Evolutionary conservation across 2,329 filamentous ascomycete genomes (phyloP).

Genomic region (Fusarium cicatricum): DNA sequence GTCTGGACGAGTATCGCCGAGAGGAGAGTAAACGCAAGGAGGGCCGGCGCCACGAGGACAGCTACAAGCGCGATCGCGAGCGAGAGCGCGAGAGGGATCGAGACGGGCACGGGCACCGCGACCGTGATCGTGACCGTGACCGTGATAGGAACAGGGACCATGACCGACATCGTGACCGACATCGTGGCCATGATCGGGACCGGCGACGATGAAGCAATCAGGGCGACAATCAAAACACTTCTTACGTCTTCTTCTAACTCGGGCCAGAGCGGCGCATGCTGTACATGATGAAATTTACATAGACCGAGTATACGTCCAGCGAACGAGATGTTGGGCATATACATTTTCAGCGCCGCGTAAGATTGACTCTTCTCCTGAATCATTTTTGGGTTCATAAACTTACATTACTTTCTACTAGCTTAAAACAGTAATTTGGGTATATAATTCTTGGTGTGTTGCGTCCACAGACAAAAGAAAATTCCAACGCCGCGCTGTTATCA

Average conservation of each 20-base stretch:
- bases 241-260: neutral
- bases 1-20: constrained; percentile 59
- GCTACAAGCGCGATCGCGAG: constrained; percentile 57
- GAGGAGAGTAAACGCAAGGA: constrained; percentile 57
- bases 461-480: constrained; percentile 11
- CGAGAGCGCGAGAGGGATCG: constrained; percentile 51
- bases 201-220: constrained; percentile 31
- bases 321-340: neutral
- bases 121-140: constrained; percentile 38
- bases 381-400: constrained; percentile 13
- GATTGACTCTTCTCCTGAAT: neutral
- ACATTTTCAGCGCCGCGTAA: constrained; percentile 11
- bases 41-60: constrained; percentile 51
- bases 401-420: constrained; percentile 23
- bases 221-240: neutral
- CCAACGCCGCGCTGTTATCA: constrained; percentile 22
- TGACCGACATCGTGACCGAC: constrained; percentile 35
- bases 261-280: neutral
- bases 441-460: constrained; percentile 11
- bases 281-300: constrained; percentile 9
- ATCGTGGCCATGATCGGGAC: constrained; percentile 36
- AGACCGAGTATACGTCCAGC: constrained; percentile 6
- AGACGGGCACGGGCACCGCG: constrained; percentile 49
- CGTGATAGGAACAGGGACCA: constrained; percentile 30
- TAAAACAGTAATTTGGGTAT: constrained; percentile 24